Evolutionary conservation across 345 rosid species (phyloP).

Genomic region (Citrus sp.): DNA sequence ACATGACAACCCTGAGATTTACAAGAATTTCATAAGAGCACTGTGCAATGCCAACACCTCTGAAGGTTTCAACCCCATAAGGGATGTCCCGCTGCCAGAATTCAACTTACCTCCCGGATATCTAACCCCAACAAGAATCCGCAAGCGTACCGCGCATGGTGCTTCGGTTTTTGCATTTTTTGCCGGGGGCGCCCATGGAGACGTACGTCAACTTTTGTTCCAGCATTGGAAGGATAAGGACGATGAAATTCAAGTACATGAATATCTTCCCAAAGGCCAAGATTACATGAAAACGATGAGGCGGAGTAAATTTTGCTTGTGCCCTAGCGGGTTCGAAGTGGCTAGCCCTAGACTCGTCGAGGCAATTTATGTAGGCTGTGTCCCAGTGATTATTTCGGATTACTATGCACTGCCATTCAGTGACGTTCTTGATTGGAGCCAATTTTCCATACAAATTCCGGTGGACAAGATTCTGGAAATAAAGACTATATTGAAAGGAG

Average conservation of each 20-base stretch:
- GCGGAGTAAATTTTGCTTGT: constrained; percentile 45
- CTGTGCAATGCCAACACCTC: constrained; percentile 79
- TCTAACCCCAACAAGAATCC: constrained; percentile 19
- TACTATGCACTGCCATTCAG: constrained; percentile 50
- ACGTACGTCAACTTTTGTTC: constrained; percentile 40
- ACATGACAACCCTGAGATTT: constrained; percentile 34
- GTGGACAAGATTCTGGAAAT: constrained; percentile 36
- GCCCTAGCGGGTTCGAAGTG: constrained; percentile 71
- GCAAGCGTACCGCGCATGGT: constrained; percentile 18
- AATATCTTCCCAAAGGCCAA: constrained; percentile 31
- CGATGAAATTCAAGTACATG: constrained; percentile 46
- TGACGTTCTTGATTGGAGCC: constrained; percentile 60
- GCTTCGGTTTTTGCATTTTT: constrained; percentile 61
- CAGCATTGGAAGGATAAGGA: constrained; percentile 69
- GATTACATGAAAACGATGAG: constrained; percentile 47
- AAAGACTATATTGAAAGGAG: constrained; percentile 38
- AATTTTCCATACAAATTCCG: constrained; percentile 42
- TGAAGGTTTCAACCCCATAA: constrained; percentile 55
- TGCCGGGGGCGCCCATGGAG: constrained; percentile 64
- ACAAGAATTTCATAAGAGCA: constrained; percentile 55
- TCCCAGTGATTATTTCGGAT: constrained; percentile 54
- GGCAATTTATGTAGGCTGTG: constrained; percentile 48
- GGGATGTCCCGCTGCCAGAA: constrained; percentile 70
- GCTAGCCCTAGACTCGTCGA: constrained; percentile 64
- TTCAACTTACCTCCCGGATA: constrained; percentile 23